phyloP scores from a whole-genome alignment of 306 rosid species.

The Pterocarpus macrocarpus region DNA sequence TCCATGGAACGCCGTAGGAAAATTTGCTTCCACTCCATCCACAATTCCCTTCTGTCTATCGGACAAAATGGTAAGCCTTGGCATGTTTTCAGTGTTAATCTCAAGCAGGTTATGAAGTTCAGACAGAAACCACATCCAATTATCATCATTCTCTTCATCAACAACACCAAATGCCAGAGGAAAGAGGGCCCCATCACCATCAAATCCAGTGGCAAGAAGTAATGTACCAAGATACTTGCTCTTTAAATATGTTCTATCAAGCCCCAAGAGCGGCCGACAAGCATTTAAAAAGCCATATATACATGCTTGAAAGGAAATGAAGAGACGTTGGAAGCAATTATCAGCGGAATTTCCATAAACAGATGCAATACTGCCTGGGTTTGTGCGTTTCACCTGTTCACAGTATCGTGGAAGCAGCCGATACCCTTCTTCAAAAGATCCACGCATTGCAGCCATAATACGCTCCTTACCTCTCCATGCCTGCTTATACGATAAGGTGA shows the following conservation, averaged over 20 bases:
- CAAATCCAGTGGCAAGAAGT: slow-evolving; percentile 82
- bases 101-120: slow-evolving; percentile 84
- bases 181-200: slow-evolving; percentile 82
- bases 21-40: slow-evolving; percentile 81
- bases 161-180: slow-evolving; percentile 88
- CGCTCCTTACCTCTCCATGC: slow-evolving; percentile 96
- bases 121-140: slow-evolving; percentile 89
- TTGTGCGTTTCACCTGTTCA: slow-evolving; percentile 81
- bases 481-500: slow-evolving; percentile 84
- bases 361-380: slow-evolving; percentile 80
- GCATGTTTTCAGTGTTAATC: slow-evolving; percentile 85
- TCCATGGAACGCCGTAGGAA: slow-evolving; percentile 89
- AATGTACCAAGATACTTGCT: slow-evolving; percentile 82
- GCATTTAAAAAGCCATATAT: slow-evolving; percentile 85
- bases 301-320: slow-evolving; percentile 83
- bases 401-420: slow-evolving; percentile 87
- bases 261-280: slow-evolving; percentile 83
- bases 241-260: slow-evolving; percentile 77
- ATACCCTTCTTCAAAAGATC: slow-evolving; percentile 87
- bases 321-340: slow-evolving; percentile 79
- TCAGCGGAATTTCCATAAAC: slow-evolving; percentile 72
- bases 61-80: slow-evolving; percentile 82
- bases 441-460: slow-evolving; percentile 90
- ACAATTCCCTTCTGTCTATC: slow-evolving; percentile 81
- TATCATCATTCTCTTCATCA: slow-evolving; percentile 85